These are phyloP conservation scores for Candida saitoana DNA, from an alignment of 805 yeast species.

Conservation along the genomic window DNA sequence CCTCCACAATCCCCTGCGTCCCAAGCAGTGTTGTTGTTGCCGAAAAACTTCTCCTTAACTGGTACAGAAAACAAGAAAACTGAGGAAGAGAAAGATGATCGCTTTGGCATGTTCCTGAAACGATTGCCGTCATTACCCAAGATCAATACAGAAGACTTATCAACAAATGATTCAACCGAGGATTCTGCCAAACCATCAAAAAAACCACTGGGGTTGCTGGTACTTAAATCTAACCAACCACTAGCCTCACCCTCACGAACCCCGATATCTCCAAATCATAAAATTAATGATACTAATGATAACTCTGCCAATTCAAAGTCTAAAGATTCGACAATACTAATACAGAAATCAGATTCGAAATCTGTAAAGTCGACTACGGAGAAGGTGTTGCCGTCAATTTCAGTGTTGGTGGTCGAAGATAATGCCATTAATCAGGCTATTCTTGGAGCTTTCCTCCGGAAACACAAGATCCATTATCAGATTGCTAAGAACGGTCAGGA, in stretches of 20 bases:
- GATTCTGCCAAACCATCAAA: neutral
- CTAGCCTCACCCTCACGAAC: conserved; percentile 2
- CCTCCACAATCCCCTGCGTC: conserved; percentile 21
- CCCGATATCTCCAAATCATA: neutral
- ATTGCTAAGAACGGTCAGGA: conserved; percentile 93
- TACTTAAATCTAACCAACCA: neutral
- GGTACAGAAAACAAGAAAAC: neutral
- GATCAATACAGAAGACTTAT: neutral
- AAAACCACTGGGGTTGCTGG: neutral
- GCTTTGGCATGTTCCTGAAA: neutral
- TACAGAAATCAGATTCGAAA: neutral
- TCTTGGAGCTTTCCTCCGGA: conserved; percentile 80
- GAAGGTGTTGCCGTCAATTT: conserved; percentile 81
- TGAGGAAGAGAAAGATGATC: neutral
- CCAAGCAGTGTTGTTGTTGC: conserved; percentile 47
- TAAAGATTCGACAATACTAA: neutral
- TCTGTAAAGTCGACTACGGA: conserved; percentile 36
- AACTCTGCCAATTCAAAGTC: neutral
- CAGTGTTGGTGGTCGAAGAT: conserved; percentile 93
- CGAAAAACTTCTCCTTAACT: conserved; percentile 41
- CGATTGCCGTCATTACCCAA: neutral
- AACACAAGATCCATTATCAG: conserved; percentile 77
- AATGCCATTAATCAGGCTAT: conserved; percentile 91
- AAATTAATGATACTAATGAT: neutral
- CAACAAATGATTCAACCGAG: neutral